phyloP scores from a whole-genome alignment of 257 asterid genomes.

The Solanum medicagineum region DNA sequence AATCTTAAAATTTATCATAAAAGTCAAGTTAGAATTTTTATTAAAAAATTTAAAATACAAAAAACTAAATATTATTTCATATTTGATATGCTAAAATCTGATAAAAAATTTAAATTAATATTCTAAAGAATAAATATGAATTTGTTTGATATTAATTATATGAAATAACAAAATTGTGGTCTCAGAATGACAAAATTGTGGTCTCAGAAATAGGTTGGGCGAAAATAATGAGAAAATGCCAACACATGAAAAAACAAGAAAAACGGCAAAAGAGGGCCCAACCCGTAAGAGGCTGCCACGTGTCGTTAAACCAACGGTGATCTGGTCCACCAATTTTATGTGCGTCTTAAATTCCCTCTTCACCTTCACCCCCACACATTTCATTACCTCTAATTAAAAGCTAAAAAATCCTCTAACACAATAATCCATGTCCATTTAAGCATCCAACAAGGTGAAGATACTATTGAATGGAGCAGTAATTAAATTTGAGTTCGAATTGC shows the following conservation, averaged over 20 bases:
- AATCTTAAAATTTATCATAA: not conserved
- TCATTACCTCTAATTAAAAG: not conserved
- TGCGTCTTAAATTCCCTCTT: constrained; percentile 14
- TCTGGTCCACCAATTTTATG: constrained; percentile 20
- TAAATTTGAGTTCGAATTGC: not conserved
- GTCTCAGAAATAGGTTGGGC: constrained; percentile 15
- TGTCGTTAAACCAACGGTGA: constrained; percentile 23
- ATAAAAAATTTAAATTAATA: not conserved
- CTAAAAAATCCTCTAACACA: constrained; percentile 1
- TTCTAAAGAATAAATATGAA: not conserved
- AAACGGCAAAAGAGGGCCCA: constrained; percentile 8
- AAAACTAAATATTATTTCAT: too few relatives aligned
- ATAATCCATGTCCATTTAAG: not conserved
- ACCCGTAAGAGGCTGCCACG: constrained; percentile 15
- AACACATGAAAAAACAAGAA: constrained; percentile 37
- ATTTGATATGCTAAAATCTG: too few relatives aligned
- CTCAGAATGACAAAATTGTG: constrained; percentile 17
- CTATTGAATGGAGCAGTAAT: not conserved
- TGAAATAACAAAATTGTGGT: constrained; percentile 13
- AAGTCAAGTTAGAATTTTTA: not conserved
- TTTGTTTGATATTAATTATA: not conserved
- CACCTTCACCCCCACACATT: constrained; percentile 8
- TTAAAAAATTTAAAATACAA: not conserved
- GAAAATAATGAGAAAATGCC: constrained; percentile 9
- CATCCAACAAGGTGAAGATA: constrained; percentile 44